Evolutionary conservation across 1,139 yeast genomes (phyloP).

Genomic region (Meyerozyma guilliermondii): DNA sequence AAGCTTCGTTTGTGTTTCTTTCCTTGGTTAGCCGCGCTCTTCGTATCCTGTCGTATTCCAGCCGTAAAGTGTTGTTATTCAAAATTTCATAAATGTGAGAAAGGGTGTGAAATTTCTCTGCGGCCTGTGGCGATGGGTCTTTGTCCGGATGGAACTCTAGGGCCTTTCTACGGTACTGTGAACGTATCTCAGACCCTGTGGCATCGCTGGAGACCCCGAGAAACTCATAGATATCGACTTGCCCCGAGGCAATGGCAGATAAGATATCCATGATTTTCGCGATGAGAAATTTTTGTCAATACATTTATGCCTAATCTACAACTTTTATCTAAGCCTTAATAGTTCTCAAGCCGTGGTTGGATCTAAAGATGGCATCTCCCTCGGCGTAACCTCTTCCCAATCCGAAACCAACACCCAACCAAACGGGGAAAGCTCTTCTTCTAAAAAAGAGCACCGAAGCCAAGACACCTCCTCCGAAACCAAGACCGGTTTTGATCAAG

Average conservation of each 20-base stretch:
- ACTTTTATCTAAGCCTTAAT: slow-evolving; percentile 41
- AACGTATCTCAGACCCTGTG: slow-evolving; percentile 11
- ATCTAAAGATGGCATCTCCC: slow-evolving; percentile 95
- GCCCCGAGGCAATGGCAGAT: slow-evolving; percentile 12
- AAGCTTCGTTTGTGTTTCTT: slow-evolving; percentile 12
- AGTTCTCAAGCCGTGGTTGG: slow-evolving; percentile 66
- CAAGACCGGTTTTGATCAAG: slow-evolving; percentile 93
- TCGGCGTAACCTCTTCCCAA: slow-evolving; percentile 96
- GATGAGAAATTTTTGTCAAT: slow-evolving; percentile 1
- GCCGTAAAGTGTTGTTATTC: slow-evolving; percentile 22
- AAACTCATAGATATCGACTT: slow-evolving; percentile 30
- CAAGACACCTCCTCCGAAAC: slow-evolving; percentile 94
- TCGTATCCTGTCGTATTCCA: slow-evolving; percentile 32
- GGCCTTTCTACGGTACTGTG: slow-evolving; percentile 17
- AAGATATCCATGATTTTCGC: slow-evolving; percentile 1
- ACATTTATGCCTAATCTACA: neutral
- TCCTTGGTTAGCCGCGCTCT: slow-evolving; percentile 11
- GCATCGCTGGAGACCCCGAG: slow-evolving; percentile 23
- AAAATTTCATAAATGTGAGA: slow-evolving; percentile 37
- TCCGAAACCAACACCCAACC: slow-evolving; percentile 96
- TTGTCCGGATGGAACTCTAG: slow-evolving; percentile 38
- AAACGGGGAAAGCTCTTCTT: slow-evolving; percentile 95
- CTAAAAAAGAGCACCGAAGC: slow-evolving; percentile 87
- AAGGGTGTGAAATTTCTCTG: slow-evolving; percentile 33
- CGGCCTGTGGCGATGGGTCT: slow-evolving; percentile 28